Conservation (phyloP, 306 rosid genomes). For the Prunus campanulata region DNA sequence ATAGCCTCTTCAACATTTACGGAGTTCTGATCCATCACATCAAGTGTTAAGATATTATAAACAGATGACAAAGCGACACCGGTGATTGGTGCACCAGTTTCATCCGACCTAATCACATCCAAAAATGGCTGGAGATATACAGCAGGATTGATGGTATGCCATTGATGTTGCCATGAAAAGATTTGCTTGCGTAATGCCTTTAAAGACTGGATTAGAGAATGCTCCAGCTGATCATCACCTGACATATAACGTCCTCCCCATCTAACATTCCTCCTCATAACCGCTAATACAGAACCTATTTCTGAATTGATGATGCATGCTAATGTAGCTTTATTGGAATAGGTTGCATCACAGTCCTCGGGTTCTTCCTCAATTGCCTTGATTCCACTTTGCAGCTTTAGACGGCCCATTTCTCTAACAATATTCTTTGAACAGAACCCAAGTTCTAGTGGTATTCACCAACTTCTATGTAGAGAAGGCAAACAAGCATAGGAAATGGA, state of each 20-base stretch:
- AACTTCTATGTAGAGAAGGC: constrained; percentile 4
- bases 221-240: constrained; percentile 96
- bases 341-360: constrained; percentile 63
- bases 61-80: constrained; percentile 92
- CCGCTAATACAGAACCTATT: constrained; percentile 90
- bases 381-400: constrained; percentile 72
- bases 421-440: constrained; percentile 24
- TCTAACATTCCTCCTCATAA: constrained; percentile 94
- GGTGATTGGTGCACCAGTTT: constrained; percentile 95
- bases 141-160: constrained; percentile 83
- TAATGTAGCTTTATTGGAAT: constrained; percentile 65
- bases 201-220: constrained; percentile 83
- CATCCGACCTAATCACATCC: constrained; percentile 91
- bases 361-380: constrained; percentile 87
- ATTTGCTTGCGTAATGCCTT: constrained; percentile 80
- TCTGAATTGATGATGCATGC: constrained; percentile 95
- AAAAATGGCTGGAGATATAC: constrained; percentile 93
- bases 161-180: constrained; percentile 88
- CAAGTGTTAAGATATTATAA: constrained; percentile 85
- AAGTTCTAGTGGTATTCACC: constrained; percentile 6
- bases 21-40: constrained; percentile 83
- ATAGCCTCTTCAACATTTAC: constrained; percentile 85
- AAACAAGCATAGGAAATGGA: constrained; percentile 18
- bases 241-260: constrained; percentile 93
- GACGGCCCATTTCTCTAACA: constrained; percentile 58